Base-by-base conservation (phyloP, 768 basidiomycete genomes). In the Pleurotus eryngii region DNA sequence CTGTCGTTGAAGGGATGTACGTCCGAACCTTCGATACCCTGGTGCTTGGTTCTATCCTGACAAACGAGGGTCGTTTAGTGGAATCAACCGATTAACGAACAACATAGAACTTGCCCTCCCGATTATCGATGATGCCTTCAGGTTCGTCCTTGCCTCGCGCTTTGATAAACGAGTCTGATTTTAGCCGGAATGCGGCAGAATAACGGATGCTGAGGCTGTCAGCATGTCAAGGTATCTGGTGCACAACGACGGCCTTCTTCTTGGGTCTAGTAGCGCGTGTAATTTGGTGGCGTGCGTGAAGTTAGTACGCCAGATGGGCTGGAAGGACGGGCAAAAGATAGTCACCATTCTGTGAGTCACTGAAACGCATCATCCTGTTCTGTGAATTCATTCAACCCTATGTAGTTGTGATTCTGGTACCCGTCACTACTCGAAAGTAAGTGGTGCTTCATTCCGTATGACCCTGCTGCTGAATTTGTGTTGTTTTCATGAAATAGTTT, bases 151-250 rank as follows among this genome's bases (percentile, higher is more conserved):
- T 55, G 55, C 46, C 11, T 20, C 20, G n/a, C 27, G 38, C 48
- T 48, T 15, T 24, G 20, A 3, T 15, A 18, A 7, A 46, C 7
- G 12, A 22, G 9, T 20, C 15, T 15, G 7, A 37, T 15, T 39
- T n/a, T 35, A 46, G 35, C 48, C 35, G 11, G 47, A 53, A 35
- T 37, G 30, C 6, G n/a, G 8, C 67, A 95, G 95, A 57, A 85
- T 98, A 68, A 88, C 90, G 2, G 97, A 98, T 62, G 86, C 81
- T 1, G 96, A 99, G 72, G 96, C 96, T 0, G 92, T 98, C 47
- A 85, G 90, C 6, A 98, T 98, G 96, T 90, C 95, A 1, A 86
- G 95, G 8, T 94, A 94, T 68, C 81, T 99, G 17, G 93, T 97
- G 3, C 76, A 87, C 49, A 77, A 91, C 56, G 96, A 98, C 62